These are phyloP conservation scores for Rhizopogon roseolus DNA, from an alignment of 768 basidiomycete genomes.

Conservation along the genomic window DNA sequence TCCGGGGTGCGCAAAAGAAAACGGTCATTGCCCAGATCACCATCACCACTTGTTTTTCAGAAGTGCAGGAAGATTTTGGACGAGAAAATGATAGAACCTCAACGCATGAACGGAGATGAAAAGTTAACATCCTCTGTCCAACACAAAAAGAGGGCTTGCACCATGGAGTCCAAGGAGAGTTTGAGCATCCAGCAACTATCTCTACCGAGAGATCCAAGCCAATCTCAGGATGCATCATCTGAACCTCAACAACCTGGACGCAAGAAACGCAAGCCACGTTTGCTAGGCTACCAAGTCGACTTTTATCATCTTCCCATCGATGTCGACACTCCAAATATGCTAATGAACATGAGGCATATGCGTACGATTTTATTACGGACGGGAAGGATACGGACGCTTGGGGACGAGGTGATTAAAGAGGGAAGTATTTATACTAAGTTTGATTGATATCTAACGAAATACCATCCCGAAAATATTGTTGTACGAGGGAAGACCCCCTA, in stretches of 20 bases:
- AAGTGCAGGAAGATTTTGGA: conserved; percentile 11
- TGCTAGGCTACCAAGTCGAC: conserved; percentile 16
- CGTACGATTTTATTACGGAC: conserved; percentile 17
- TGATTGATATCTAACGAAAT: neutral
- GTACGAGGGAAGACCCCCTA: neutral
- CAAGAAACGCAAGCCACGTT: conserved; percentile 5
- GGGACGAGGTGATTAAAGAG: conserved; percentile 11
- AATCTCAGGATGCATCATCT: neutral
- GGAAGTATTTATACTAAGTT: conserved; percentile 17
- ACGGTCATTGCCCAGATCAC: conserved; percentile 3
- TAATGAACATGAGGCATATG: conserved; percentile 8
- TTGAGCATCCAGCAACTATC: neutral
- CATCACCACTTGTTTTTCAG: conserved; percentile 4
- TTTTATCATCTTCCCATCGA: conserved; percentile 10
- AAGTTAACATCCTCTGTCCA: no score
- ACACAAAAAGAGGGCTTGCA: neutral
- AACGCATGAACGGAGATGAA: neutral
- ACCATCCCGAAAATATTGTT: neutral
- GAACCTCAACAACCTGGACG: no score
- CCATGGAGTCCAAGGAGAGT: neutral
- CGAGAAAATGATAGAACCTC: neutral
- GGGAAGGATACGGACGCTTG: conserved; percentile 21
- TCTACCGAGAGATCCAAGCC: neutral
- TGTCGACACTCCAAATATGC: conserved; percentile 2
- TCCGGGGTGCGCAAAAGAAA: neutral